Base-by-base conservation (phyloP, 1,139 yeast genomes). In the Blastobotrys illinoisensis region DNA sequence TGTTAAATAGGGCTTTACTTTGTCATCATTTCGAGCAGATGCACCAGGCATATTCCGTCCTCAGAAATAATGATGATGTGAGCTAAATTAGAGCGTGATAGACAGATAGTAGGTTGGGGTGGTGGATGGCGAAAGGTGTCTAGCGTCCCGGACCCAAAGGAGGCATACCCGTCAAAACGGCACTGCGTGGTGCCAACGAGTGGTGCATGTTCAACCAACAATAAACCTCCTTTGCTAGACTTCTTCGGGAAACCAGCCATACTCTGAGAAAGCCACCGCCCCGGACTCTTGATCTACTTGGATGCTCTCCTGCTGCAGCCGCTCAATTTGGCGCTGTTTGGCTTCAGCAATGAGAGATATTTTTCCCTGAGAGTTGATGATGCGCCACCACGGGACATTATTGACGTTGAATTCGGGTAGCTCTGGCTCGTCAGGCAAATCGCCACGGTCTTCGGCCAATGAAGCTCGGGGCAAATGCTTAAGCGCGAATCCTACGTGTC, bases 301-400 rank as follows among this genome's bases (percentile, higher is more conserved):
- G 0, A 83, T 75, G 0, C 80, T 80, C 67, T 86, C 91, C 0
- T 59, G 64, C 11, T 68, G 56, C n/a, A 86, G 67, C 52, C 67
- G 64, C 5, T 71, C 70, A 3, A 78, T 76, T 64, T 86, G 95
- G 16, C 64, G 63, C 26, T 68, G 64, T 47, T 77, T 78, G n/a
- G 80, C 77, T n/a, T 54, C 60, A 3, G 62, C 58, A 13, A 56
- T 55, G 44, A 56, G 55, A 9, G 90, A 79, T 1, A 87, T 82
- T 32, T 71, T 73, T 0, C 95, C 95, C 18, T 79, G 71, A 16
- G 86, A 74, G 49, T 79, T 78, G 18, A 87, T 71, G 1, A 87
- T 88, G 52, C 95, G 71, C 91, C 93, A 86, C 95, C 95, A 87
- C 1, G 95, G 95, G 9, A 86, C 79, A 9, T 71, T 71, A 0